These are phyloP conservation scores for Trichaptum fuscoviolaceum DNA, from an alignment of 768 basidiomycete species.

Conservation along the genomic window DNA sequence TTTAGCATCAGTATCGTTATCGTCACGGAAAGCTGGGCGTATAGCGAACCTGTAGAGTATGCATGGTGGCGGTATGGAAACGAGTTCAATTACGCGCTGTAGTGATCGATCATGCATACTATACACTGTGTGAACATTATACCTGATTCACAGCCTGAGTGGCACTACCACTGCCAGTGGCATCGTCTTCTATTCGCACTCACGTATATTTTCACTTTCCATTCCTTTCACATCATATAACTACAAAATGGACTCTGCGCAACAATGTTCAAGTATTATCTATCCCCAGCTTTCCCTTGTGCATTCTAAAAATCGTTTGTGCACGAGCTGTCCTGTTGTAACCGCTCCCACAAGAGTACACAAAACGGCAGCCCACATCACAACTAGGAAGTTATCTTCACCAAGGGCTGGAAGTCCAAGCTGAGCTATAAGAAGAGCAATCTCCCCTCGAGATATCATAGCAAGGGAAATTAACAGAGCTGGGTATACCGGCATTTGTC, in stretches of 20 bases:
- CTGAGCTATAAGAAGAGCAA: slow-evolving; percentile 56
- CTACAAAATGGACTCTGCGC: not conserved
- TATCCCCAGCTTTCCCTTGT: not conserved
- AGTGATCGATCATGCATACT: slow-evolving; percentile 6
- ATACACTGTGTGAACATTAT: not conserved
- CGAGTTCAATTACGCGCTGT: slow-evolving; percentile 4
- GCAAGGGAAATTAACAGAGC: slow-evolving; percentile 46
- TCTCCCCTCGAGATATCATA: slow-evolving; percentile 66
- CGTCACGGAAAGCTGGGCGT: slow-evolving; percentile 8
- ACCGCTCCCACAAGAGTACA: not conserved
- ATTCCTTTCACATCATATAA: not conserved
- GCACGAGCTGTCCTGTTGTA: not conserved
- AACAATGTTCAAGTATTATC: not conserved
- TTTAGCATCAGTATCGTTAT: slow-evolving; percentile 16
- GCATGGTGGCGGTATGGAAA: slow-evolving; percentile 28
- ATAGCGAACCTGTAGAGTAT: slow-evolving; percentile 40
- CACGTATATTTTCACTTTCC: not conserved
- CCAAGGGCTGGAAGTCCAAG: slow-evolving; percentile 31
- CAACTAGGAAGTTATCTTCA: not conserved
- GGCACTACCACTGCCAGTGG: too few species aligned
- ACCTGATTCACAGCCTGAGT: not conserved
- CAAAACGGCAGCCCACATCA: slow-evolving; percentile 2
- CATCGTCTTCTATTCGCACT: too few species aligned
- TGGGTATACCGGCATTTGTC: slow-evolving; percentile 20
- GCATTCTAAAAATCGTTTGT: not conserved